Conservation (phyloP, 768 basidiomycete species). For the Mycena metata region DNA sequence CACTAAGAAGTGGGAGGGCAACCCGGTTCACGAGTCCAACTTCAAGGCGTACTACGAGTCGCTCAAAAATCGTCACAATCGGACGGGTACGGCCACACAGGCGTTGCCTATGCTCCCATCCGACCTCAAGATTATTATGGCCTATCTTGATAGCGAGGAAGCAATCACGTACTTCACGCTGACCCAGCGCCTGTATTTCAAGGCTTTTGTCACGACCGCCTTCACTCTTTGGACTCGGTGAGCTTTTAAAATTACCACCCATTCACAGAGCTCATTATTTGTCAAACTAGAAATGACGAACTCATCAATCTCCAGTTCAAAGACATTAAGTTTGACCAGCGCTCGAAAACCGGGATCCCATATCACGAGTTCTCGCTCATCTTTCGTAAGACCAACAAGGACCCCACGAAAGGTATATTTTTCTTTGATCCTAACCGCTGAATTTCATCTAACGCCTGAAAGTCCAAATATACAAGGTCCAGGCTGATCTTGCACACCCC, state of each 20-base stretch:
- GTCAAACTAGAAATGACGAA: slow-evolving; percentile 34
- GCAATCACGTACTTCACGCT: slow-evolving; percentile 17
- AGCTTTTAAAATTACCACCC: neutral
- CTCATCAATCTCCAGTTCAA: slow-evolving; percentile 34
- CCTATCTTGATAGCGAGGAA: slow-evolving; percentile 30
- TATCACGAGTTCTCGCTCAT: slow-evolving; percentile 38
- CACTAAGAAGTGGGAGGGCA: slow-evolving; percentile 38
- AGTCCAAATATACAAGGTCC: slow-evolving; percentile 34
- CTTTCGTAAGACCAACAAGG: slow-evolving; percentile 43
- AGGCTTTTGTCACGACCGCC: slow-evolving; percentile 38
- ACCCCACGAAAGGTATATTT: slow-evolving; percentile 36
- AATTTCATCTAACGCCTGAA: neutral
- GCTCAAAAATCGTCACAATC: slow-evolving; percentile 36
- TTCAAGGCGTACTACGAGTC: slow-evolving; percentile 38
- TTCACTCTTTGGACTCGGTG: slow-evolving; percentile 39
- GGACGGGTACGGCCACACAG: slow-evolving; percentile 33
- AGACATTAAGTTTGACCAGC: slow-evolving; percentile 25
- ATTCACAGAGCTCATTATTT: neutral
- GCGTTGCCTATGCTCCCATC: slow-evolving; percentile 41
- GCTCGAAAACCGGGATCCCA: slow-evolving; percentile 15
- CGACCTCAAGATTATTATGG: slow-evolving; percentile 38
- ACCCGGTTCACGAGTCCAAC: slow-evolving; percentile 38
- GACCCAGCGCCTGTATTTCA: slow-evolving; percentile 33
- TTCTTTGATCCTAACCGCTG: neutral
- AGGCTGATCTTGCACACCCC: slow-evolving; percentile 29